A percentile compares a stretch with the other conserved stretches of the same genome.
Conservation (phyloP, 352 stramenopile species). For the Globisporangium canariense region DNA sequence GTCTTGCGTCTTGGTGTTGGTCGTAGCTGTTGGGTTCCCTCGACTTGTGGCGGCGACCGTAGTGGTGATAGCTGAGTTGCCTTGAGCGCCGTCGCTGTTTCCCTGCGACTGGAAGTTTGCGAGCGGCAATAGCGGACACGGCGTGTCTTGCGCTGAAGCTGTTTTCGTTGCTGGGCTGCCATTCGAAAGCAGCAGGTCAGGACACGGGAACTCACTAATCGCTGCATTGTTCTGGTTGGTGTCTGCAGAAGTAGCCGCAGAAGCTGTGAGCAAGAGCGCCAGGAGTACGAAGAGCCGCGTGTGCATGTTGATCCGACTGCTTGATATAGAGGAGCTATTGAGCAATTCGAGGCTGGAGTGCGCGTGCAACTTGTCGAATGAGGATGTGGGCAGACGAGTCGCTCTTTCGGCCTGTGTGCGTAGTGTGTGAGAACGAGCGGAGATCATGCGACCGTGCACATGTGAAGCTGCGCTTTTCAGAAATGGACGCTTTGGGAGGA, state of each 20-base stretch:
- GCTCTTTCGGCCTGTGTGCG: neutral
- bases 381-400: neutral
- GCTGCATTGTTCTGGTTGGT: neutral
- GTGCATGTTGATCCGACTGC: conserved; percentile 3
- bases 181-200: neutral
- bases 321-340: neutral
- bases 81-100: neutral
- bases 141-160: neutral
- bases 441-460: neutral
- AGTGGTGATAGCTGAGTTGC: neutral
- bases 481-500: neutral
- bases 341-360: neutral
- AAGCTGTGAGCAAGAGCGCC: neutral
- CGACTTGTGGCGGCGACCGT: no score
- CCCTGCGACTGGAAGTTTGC: neutral
- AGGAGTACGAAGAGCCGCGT: conserved; percentile 6
- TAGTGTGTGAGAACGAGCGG: neutral
- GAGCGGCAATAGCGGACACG: neutral
- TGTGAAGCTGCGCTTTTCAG: neutral
- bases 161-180: neutral
- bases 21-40: no score
- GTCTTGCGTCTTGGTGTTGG: no score
- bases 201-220: neutral
- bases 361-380: conserved; percentile 1
- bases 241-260: neutral